phyloP scores from a whole-genome alignment of 441 rosid species.

The Aquilaria agallochum region DNA sequence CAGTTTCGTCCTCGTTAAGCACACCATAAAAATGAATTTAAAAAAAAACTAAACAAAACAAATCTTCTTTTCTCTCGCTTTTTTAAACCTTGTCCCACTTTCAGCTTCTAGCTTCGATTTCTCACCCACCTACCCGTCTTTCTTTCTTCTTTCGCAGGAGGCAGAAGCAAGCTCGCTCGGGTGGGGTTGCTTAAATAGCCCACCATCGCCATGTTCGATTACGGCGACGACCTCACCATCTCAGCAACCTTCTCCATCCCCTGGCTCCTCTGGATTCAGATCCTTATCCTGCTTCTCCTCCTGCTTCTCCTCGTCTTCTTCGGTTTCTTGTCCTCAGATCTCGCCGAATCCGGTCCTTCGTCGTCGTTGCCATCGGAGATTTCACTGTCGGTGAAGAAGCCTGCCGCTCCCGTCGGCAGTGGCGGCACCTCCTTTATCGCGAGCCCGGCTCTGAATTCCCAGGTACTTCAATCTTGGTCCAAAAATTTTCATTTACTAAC shows the following conservation, averaged over 20 bases:
- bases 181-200: background rate
- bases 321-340: conserved; percentile 3
- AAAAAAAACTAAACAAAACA: background rate
- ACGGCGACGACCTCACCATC: conserved; percentile 9
- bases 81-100: background rate
- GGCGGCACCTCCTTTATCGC: background rate
- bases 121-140: conserved; percentile 1
- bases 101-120: background rate
- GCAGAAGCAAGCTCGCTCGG: background rate
- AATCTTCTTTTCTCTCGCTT: background rate
- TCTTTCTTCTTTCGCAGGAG: background rate
- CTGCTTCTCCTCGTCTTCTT: conserved; percentile 9
- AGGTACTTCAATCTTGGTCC: conserved; percentile 3
- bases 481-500: no score
- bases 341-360: background rate
- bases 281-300: conserved; percentile 12
- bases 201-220: conserved; percentile 9
- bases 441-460: conserved; percentile 6
- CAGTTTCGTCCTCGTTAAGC: background rate
- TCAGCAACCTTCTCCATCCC: conserved; percentile 12
- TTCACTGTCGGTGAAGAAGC: no score
- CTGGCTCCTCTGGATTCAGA: conserved; percentile 17
- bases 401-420: background rate
- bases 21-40: background rate
- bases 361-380: background rate